phyloP scores from a whole-genome alignment of 441 rosid genomes.

The Syzygium syzygioides region DNA sequence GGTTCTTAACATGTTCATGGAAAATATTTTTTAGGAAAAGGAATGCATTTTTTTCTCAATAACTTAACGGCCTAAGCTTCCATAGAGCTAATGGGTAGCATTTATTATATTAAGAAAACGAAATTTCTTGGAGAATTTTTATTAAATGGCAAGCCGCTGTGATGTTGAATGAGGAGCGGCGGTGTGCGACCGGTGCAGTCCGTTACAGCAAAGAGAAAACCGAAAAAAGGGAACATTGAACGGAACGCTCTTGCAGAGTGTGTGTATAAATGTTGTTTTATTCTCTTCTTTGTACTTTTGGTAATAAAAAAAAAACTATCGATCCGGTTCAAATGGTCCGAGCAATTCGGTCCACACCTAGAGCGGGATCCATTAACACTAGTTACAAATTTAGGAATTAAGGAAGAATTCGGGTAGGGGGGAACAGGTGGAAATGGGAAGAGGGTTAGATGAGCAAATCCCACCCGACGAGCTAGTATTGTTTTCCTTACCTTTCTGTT shows the following conservation, averaged over 20 bases:
- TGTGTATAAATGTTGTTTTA: too few relatives aligned
- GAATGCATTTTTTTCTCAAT: background rate
- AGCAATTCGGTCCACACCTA: too few relatives aligned
- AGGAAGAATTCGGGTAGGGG: background rate
- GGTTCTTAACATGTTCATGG: background rate
- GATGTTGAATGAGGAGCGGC: background rate
- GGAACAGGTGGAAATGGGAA: background rate
- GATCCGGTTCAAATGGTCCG: too few relatives aligned
- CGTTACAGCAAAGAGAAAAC: background rate
- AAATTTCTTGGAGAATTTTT: background rate
- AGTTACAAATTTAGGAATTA: background rate
- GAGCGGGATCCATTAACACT: too few relatives aligned
- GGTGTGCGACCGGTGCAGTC: fast-evolving
- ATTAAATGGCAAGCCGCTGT: background rate
- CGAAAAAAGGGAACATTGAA: background rate
- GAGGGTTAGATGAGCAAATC: background rate
- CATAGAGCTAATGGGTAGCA: background rate
- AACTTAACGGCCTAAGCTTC: background rate
- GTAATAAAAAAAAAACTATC: too few relatives aligned
- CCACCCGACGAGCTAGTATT: background rate
- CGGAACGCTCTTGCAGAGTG: too few relatives aligned
- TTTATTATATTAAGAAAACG: background rate
- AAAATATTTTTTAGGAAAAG: background rate
- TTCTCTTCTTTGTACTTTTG: too few relatives aligned
- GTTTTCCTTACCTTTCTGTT: fast-evolving